Base-by-base conservation (phyloP, 1,139 yeast genomes). In the Oligophagozyma castellii region DNA sequence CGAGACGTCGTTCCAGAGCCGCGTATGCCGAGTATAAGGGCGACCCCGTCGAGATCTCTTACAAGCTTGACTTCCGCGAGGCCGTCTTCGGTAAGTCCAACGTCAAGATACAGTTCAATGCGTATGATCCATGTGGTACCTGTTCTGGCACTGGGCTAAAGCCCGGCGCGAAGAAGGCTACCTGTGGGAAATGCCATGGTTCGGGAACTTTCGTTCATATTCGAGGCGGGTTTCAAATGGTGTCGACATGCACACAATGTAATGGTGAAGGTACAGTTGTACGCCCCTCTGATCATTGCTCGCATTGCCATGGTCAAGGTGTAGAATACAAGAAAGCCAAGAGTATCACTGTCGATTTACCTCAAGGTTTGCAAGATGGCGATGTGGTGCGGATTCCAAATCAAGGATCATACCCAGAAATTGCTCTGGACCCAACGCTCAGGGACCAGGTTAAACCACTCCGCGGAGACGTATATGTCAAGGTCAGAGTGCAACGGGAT, bases 181-280 rank as follows among this genome's bases (percentile, higher is more conserved):
- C 93, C 0, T 89, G 98, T 63, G 62, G 72, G 2, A 61, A 81
- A 3, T 89, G 99, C 62, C 86, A 84, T 34, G 99, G 99, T 34
- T 70, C 94, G 0, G 99, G 99, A 5, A 78, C 86, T 27, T 72
- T 79, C 14, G 79, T 86, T 14, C 95, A 86, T 47, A 67, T 84
- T 53, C 76, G 74, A 43, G 95, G 94, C 6, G 96, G 96, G 0
- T 92, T 89, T 70, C 95, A 86, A 46, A 84, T 92, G 95, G 75
- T 94, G 2, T 75, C 94, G 3, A 83, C 95, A 10, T 89, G 99
- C 65, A 67, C 67, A 30, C 61, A 75, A 2, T 89, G 99, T 65
- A 73, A 67, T 29, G 99, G 99, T 25, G 61, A 80, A 3, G 99
- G 99, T 31, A 92, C 83, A 2, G 65, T 65, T 4, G 73, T 84